A percentile compares a stretch with the other conserved stretches of the same genome.
phyloP scores from a whole-genome alignment of 2,329 filamentous ascomycete genomes.

The Acrocalymma vagum region DNA sequence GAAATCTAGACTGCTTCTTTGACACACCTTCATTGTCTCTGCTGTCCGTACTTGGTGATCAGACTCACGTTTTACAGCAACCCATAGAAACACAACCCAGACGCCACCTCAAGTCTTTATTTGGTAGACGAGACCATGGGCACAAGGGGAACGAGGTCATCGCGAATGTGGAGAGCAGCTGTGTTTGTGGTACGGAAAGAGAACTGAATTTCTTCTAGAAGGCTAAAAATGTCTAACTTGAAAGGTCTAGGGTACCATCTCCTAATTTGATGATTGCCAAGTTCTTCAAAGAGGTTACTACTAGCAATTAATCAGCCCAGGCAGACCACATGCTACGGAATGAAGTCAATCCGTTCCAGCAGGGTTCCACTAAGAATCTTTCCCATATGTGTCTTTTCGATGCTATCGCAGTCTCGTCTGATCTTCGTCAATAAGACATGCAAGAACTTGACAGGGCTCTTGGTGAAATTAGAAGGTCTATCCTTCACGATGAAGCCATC shows the following conservation, averaged over 20 bases:
- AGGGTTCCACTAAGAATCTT: constrained; percentile 40
- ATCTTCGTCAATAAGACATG: constrained; percentile 35
- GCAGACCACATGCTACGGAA: neutral
- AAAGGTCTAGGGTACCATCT: constrained; percentile 16
- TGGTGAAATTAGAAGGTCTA: constrained; percentile 40
- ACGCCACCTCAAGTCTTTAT: constrained; percentile 5
- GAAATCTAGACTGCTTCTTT: constrained; percentile 8
- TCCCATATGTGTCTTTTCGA: constrained; percentile 54
- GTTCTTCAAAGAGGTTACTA: constrained; percentile 11
- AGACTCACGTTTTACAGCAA: constrained; percentile 1
- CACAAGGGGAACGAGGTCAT: constrained; percentile 9
- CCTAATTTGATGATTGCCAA: constrained; percentile 9
- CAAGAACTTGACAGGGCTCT: constrained; percentile 52
- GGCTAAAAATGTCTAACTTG: constrained; percentile 14
- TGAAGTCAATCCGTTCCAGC: constrained; percentile 27
- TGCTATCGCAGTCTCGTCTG: constrained; percentile 41
- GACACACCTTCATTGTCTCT: constrained; percentile 3
- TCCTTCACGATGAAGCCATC: constrained; percentile 44
- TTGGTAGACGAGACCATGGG: constrained; percentile 7
- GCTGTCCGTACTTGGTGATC: constrained; percentile 1
- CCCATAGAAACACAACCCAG: constrained; percentile 1
- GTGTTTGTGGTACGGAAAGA: constrained; percentile 9
- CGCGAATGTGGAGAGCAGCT: constrained; percentile 12
- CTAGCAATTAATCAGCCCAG: constrained; percentile 10
- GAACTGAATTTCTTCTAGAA: constrained; percentile 16